phyloP scores from a whole-genome alignment of 345 rosid species.

The Euphorbia lathyris region DNA sequence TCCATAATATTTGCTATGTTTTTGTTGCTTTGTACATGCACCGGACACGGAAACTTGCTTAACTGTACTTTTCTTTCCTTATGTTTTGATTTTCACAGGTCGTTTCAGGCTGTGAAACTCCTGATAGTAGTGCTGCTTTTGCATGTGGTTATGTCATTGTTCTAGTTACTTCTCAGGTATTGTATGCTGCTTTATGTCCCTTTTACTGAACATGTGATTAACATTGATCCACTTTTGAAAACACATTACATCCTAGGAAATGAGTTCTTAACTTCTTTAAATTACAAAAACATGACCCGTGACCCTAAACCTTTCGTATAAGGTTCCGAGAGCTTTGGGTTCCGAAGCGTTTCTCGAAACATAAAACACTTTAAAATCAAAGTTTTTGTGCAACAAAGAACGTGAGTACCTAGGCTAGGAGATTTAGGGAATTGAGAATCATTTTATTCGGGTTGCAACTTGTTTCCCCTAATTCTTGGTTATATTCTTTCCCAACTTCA shows the following conservation, averaged over 20 bases:
- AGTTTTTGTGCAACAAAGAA: too few relatives aligned
- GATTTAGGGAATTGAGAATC: constrained; percentile 3
- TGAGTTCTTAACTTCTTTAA: too few relatives aligned
- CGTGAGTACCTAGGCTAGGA: neutral
- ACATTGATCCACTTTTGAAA: too few relatives aligned
- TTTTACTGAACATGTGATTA: too few relatives aligned
- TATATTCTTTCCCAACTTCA: neutral
- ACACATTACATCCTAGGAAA: too few relatives aligned
- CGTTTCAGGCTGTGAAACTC: constrained; percentile 56
- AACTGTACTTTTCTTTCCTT: neutral
- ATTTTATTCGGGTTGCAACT: neutral
- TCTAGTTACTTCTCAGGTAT: constrained; percentile 75
- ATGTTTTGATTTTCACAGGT: constrained; percentile 42
- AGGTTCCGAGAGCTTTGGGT: too few relatives aligned
- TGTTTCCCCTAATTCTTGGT: neutral
- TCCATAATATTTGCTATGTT: neutral
- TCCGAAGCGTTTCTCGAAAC: neutral
- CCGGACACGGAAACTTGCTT: constrained; percentile 1
- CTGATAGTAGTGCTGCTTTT: constrained; percentile 53
- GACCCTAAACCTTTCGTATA: too few relatives aligned
- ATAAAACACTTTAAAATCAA: neutral
- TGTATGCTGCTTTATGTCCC: neutral
- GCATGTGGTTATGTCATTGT: constrained; percentile 72
- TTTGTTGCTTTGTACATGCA: neutral
- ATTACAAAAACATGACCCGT: too few relatives aligned